A percentile compares a stretch with the other conserved stretches of the same genome.
These are phyloP conservation scores for Agrocybe chaxingu DNA, from an alignment of 768 basidiomycete species.

Conservation along the genomic window DNA sequence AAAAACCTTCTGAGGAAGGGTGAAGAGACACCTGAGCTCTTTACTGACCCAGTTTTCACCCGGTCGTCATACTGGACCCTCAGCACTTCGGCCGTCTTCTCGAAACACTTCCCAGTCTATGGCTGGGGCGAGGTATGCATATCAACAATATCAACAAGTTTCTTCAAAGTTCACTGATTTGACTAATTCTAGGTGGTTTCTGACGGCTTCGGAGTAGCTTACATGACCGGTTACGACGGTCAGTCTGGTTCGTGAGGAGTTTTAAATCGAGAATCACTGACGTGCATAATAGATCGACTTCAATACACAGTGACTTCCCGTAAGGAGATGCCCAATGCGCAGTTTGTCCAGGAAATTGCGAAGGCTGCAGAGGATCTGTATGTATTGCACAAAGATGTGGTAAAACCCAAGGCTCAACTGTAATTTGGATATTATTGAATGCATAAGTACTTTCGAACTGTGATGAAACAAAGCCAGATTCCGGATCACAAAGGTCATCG, in stretches of 20 bases:
- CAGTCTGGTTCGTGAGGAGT: conserved; percentile 19
- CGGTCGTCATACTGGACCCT: conserved; percentile 82
- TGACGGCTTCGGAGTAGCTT: conserved; percentile 92
- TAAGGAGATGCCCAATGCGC: conserved; percentile 75
- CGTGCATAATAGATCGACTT: conserved; percentile 54
- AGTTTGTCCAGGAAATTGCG: conserved; percentile 69
- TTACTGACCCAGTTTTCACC: conserved; percentile 68
- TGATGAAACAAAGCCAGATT: too few species aligned
- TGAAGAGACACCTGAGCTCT: conserved; percentile 67
- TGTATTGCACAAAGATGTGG: conserved; percentile 41
- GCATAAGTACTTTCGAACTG: too few species aligned
- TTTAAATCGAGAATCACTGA: neutral
- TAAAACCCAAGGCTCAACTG: conserved; percentile 30
- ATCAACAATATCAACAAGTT: neutral
- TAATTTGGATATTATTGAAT: conserved; percentile 14
- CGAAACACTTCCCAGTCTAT: conserved; percentile 79
- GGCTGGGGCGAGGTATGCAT: conserved; percentile 83
- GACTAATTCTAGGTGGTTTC: conserved; percentile 61
- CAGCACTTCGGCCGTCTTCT: conserved; percentile 87
- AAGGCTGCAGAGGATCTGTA: conserved; percentile 65
- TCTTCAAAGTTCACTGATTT: neutral
- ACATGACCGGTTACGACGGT: conserved; percentile 89
- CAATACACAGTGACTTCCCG: conserved; percentile 88
- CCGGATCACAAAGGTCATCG: too few species aligned
- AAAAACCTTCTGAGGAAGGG: conserved; percentile 61